Evolutionary conservation across 2,329 filamentous ascomycete genomes (phyloP).

Genomic region (Paraphaeosphaeria minitans): DNA sequence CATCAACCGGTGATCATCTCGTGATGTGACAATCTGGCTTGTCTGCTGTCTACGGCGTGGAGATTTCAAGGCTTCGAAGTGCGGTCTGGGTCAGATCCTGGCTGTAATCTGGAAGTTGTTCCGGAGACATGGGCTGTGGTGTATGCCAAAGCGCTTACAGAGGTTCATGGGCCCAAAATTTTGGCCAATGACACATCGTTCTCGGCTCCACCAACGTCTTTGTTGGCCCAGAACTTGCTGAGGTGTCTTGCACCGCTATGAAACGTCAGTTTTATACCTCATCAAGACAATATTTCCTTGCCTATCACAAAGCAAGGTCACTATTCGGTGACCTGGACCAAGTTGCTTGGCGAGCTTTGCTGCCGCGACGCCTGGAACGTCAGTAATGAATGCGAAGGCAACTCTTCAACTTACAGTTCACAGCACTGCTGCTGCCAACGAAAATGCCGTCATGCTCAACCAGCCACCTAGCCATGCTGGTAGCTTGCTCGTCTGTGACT

Average conservation of each 20-base stretch:
- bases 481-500: constrained; percentile 86
- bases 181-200: constrained; percentile 61
- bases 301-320: constrained; percentile 81
- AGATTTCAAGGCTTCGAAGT: background rate
- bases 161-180: constrained; percentile 53
- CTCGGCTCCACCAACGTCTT: constrained; percentile 61
- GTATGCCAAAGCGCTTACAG: background rate
- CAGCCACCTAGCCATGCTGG: constrained; percentile 92
- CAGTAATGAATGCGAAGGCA: constrained; percentile 15
- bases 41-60: background rate
- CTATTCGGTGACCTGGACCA: constrained; percentile 66
- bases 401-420: constrained; percentile 71
- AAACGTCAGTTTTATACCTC: constrained; percentile 15
- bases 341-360: constrained; percentile 70
- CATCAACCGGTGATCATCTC: background rate
- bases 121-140: background rate
- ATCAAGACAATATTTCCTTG: constrained; percentile 18
- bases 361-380: constrained; percentile 64
- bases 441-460: constrained; percentile 97
- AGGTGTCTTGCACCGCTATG: constrained; percentile 72
- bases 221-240: constrained; percentile 82
- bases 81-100: background rate
- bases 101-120: background rate
- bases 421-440: constrained; percentile 90
- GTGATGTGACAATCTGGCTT: background rate